Base-by-base conservation (phyloP, 306 rosid species). In the Glycyrrhiza uralensis region DNA sequence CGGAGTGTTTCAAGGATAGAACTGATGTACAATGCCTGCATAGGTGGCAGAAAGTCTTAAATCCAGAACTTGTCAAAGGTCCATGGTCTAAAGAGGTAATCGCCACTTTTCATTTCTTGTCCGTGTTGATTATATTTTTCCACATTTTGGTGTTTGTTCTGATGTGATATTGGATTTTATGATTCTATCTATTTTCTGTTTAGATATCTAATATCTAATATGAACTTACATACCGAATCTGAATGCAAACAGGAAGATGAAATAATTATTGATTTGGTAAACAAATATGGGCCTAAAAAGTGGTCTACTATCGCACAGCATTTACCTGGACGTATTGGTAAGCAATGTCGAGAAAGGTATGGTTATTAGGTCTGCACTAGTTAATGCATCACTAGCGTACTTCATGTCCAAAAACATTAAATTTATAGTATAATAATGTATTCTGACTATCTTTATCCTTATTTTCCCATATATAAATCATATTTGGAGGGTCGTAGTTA, bases 321-420 rank as follows among this genome's bases (percentile, higher is more conserved):
- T 76, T 80, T 95, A 83, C 96, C 96, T 41, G 99, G 99, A 76
- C 96, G 99, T n/a, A 95, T 91, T 67, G 99, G 99, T 56, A 95
- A 95, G 87, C 99, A 95, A 77, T 95, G 99, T 56, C 90, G 99
- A 50, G 99, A 95, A 95, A 95, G 99, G 99, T 95, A 89, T 57
- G 92, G 23, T 20, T 9, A 58, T 6, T 46, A 23, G 41, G 23
- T 50, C 39, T 74, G 46, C 35, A 59, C 66, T 64, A 19, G 33
- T 63, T 71, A 38, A 55, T 46, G 44, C 3, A 22, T 44, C 55
- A 67, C 50, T 45, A 44, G 15, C n/a, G 32, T 73, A 49, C 19
- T 72, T 28, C 42, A 10, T 62, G 67, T 62, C 72, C 59, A 17
- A 65, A 77, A 71, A 41, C 29, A 24, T 12, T 50, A 71, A 71